Percentiles rank a stretch among this genome's conserved stretches.
These are phyloP conservation scores for Rosa multiflora DNA, from an alignment of 306 rosid species.

Conservation along the genomic window DNA sequence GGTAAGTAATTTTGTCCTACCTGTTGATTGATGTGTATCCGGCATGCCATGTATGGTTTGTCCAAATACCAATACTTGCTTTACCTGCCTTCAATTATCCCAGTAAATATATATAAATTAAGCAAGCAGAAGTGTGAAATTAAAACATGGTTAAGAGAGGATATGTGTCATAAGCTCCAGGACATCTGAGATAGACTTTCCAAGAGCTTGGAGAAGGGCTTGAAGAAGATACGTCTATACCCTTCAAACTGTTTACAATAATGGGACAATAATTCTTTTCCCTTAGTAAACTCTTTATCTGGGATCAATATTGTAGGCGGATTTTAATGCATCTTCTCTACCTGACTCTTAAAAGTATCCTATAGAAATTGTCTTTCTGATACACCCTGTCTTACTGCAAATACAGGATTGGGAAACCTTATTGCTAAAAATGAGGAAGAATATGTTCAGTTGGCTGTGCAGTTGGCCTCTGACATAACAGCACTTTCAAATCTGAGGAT, in stretches of 20 bases:
- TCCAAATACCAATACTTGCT: not conserved
- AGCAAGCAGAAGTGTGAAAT: not conserved
- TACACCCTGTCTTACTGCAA: not conserved
- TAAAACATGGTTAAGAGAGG: not conserved
- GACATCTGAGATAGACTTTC: not conserved
- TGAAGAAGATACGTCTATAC: not conserved
- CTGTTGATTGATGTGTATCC: constrained; percentile 9
- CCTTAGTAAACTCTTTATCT: not conserved
- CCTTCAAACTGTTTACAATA: not conserved
- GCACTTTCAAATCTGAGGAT: constrained; percentile 71
- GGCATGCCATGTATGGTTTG: constrained; percentile 11
- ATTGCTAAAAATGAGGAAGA: constrained; percentile 86
- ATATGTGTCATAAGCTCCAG: not conserved
- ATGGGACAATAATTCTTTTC: not conserved
- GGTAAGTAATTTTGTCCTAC: constrained; percentile 50
- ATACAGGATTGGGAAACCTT: constrained; percentile 65
- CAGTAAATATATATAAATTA: not conserved
- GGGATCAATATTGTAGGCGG: not conserved
- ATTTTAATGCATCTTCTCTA: not conserved
- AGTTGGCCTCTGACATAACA: constrained; percentile 83
- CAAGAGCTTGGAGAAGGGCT: not conserved
- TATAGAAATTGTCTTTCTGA: not conserved
- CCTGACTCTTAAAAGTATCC: not conserved
- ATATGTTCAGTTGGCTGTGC: constrained; percentile 73
- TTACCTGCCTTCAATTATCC: not conserved